These are phyloP conservation scores for Russula earlei DNA, from an alignment of 768 basidiomycete genomes.

Conservation along the genomic window DNA sequence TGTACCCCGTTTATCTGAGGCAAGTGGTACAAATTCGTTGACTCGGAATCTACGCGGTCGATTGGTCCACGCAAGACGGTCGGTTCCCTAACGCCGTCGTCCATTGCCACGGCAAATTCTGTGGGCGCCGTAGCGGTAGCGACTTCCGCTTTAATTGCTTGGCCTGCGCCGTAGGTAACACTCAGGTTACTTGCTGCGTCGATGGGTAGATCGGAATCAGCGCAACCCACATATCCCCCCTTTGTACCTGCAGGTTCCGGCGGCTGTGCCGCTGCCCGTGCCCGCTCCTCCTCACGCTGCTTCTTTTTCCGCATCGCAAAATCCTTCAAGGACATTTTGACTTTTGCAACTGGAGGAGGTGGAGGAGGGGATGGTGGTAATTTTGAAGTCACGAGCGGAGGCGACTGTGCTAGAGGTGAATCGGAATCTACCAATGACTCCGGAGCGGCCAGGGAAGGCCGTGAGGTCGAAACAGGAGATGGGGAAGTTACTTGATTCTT, in stretches of 20 bases:
- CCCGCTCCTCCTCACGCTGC: conserved; percentile 18
- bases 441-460: not conserved
- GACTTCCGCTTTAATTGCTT: not conserved
- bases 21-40: not conserved
- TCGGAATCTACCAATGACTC: not conserved
- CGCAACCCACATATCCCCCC: not conserved
- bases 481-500: not conserved
- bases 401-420: not conserved
- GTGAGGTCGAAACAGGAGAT: not conserved
- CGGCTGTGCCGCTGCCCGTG: not conserved
- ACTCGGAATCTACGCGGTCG: not conserved
- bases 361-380: too few species aligned
- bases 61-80: not conserved
- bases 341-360: conserved; percentile 14
- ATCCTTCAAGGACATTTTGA: conserved; percentile 21
- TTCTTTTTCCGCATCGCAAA: conserved; percentile 21
- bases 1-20: not conserved
- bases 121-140: not conserved
- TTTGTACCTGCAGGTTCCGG: not conserved
- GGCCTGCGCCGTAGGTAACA: not conserved
- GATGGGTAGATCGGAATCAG: not conserved
- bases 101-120: not conserved
- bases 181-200: not conserved
- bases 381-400: not conserved
- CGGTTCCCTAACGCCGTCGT: not conserved